Conservation (phyloP, 2,329 filamentous ascomycete species). For the Fusarium decemcellulare region DNA sequence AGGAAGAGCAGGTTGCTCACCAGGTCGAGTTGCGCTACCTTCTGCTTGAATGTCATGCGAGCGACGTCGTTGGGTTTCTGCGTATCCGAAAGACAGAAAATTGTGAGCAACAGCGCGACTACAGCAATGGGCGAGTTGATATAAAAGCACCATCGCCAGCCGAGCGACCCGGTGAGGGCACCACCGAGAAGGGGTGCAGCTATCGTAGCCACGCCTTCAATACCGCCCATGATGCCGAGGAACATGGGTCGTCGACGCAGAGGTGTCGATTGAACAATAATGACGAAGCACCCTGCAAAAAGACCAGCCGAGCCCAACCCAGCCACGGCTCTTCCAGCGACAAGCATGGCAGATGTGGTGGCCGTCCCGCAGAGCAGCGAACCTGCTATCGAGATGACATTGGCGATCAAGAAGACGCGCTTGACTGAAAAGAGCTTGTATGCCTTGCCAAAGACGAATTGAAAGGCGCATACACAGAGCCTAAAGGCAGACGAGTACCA, state of each 20-base stretch:
- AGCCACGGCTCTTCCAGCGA: constrained; percentile 61
- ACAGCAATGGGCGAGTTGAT: constrained; percentile 48
- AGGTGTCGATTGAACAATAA: background rate
- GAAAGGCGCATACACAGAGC: constrained; percentile 59
- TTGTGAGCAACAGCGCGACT: constrained; percentile 12
- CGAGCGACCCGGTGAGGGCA: constrained; percentile 45
- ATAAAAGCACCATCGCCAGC: constrained; percentile 55
- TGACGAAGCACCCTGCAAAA: constrained; percentile 51
- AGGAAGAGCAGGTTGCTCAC: constrained; percentile 44
- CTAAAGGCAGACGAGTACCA: constrained; percentile 49
- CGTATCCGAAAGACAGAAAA: constrained; percentile 5
- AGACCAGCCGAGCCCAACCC: constrained; percentile 60
- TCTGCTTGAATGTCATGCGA: background rate
- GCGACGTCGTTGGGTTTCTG: background rate
- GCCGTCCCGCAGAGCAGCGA: constrained; percentile 61
- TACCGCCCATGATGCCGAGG: constrained; percentile 23
- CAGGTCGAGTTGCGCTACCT: constrained; percentile 30
- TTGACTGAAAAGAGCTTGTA: constrained; percentile 28
- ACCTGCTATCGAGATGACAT: constrained; percentile 60
- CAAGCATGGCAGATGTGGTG: constrained; percentile 57
- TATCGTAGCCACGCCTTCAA: constrained; percentile 33
- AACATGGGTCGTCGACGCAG: constrained; percentile 10
- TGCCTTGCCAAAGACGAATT: constrained; percentile 33
- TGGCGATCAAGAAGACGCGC: constrained; percentile 55
- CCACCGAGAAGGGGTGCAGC: constrained; percentile 47